phyloP scores from a whole-genome alignment of 805 yeast species.

The Candida ortonii region DNA sequence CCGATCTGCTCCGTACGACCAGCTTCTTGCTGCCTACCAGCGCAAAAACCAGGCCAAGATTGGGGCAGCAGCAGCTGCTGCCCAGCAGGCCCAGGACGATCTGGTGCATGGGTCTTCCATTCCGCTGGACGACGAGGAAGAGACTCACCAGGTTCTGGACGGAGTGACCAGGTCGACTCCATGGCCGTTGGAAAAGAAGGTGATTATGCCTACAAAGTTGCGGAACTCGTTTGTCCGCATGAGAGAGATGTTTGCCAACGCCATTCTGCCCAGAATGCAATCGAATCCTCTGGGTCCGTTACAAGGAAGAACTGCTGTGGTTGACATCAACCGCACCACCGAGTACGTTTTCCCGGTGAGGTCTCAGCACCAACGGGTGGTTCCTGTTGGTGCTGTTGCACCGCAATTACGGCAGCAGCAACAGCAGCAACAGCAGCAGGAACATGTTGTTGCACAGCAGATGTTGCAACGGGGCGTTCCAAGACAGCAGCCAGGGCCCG shows the following conservation, averaged over 20 bases:
- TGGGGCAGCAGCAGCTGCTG: conserved; percentile 78
- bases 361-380: conserved; percentile 39
- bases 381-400: conserved; percentile 6
- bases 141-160: conserved; percentile 84
- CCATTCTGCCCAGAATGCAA: conserved; percentile 62
- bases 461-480: conserved; percentile 8
- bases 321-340: conserved; percentile 68
- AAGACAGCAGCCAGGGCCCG: conserved; percentile 6
- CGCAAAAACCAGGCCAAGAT: conserved; percentile 87
- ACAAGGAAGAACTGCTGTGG: conserved; percentile 74
- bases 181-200: conserved; percentile 76
- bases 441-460: conserved; percentile 11
- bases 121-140: conserved; percentile 83
- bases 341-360: conserved; percentile 58
- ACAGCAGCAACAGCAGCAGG: conserved; percentile 10
- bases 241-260: conserved; percentile 93
- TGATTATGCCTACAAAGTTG: conserved; percentile 64
- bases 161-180: conserved; percentile 83
- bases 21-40: conserved; percentile 83
- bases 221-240: conserved; percentile 76
- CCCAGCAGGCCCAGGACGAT: conserved; percentile 72
- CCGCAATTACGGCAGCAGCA: conserved; percentile 4
- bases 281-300: conserved; percentile 67
- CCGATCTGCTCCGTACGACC: conserved; percentile 89
- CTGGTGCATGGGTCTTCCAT: conserved; percentile 45